Base-by-base conservation (phyloP, 768 basidiomycete genomes). In the Rossbeevera mucosa region DNA sequence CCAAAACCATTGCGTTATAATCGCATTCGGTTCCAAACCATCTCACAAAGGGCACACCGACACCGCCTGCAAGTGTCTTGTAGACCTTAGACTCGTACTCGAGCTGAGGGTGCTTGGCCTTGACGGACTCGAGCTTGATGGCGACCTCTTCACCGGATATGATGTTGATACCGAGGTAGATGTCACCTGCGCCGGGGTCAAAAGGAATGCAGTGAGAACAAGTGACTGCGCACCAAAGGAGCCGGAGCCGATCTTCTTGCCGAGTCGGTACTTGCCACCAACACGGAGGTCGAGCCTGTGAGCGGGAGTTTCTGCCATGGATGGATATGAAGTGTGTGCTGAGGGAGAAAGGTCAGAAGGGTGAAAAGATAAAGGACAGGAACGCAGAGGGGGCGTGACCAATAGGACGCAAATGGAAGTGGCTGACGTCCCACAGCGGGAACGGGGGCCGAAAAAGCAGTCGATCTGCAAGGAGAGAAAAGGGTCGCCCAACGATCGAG, bases 91-190 rank as follows among this genome's bases (percentile, higher is more conserved):
- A 88, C 74, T 99, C 95, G 68, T 99, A 99, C 72, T 99, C 96
- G 64, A 99, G 88, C 74, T 99, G 96, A n/a, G 96, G 96, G 62
- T 99, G 96, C 73, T 99, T 99, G 61, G 96, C 96, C 74, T 99
- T 99, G 72, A 98, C 93, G 2, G 95, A 97, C 74, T 99, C 96
- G 63, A 99, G 91, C 75, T 99, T 99, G 81, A 99, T 99, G 68
- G 94, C 96, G 55, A 98, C 95, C 70, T 98, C 96, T 71, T 99
- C 96, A 22, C 95, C 95, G 16, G 95, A 97, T 69, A 98, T 97
- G 77, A 99, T 97, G 80, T 98, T 99, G 72, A 96, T 95, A 52
- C 96, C 96, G 56, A 98, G 91, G 71, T 98, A 98, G 74, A 99
- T 97, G 70, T 97, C 95, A 72, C 94, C 95, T 95, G 43, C 33